Conservation (phyloP, 352 stramenopile species). For the Globisporangium spinosum region DNA sequence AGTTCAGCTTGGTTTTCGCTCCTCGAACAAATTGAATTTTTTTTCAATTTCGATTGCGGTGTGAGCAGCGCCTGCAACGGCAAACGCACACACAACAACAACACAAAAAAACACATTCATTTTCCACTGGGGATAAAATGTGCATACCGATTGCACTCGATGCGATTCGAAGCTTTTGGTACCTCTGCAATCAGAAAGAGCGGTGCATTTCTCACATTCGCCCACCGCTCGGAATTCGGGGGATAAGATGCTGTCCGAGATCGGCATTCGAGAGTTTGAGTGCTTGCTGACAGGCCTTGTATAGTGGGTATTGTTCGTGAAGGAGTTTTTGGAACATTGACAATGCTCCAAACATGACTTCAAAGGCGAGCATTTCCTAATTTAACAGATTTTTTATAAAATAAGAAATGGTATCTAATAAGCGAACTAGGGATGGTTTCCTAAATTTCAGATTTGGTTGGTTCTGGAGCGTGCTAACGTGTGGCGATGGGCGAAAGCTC, state of each 20-base stretch:
- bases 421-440: neutral
- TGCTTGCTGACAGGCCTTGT: neutral
- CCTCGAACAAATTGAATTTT: neutral
- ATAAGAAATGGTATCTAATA: neutral
- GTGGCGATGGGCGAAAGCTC: neutral
- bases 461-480: neutral
- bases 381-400: neutral
- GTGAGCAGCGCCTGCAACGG: neutral
- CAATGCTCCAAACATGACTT: neutral
- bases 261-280: neutral
- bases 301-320: neutral
- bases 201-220: neutral
- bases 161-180: neutral
- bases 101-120: too few relatives aligned
- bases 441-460: neutral
- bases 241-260: neutral
- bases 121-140: too few relatives aligned
- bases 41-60: neutral
- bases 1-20: neutral
- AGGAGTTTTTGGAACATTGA: neutral
- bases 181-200: neutral
- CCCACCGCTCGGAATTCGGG: neutral
- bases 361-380: neutral
- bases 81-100: neutral
- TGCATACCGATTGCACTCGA: neutral